A percentile compares a stretch with the other conserved stretches of the same genome.
phyloP scores from a whole-genome alignment of 345 rosid species.

The Eucalyptus globulus region DNA sequence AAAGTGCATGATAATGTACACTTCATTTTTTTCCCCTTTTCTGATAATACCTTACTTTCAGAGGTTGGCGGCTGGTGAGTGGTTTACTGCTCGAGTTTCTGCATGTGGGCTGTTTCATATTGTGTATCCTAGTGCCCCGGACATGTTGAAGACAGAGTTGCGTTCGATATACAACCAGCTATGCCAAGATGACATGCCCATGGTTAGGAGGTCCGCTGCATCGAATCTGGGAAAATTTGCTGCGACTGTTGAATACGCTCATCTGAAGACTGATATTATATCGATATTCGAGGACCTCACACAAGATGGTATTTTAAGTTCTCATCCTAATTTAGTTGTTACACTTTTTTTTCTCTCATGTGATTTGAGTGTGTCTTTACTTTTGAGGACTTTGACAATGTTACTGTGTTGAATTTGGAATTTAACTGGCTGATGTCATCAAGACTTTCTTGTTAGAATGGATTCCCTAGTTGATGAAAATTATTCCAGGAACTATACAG shows the following conservation, averaged over 20 bases:
- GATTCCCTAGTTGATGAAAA: neutral
- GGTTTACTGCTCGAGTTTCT: conserved; percentile 96
- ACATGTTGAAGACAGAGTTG: conserved; percentile 55
- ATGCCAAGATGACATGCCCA: conserved; percentile 99
- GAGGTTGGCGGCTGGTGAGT: conserved; percentile 95
- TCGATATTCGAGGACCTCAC: conserved; percentile 88
- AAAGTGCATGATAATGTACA: neutral
- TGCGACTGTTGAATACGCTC: conserved; percentile 74
- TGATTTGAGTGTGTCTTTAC: neutral
- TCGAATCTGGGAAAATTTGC: conserved; percentile 90
- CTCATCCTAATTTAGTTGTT: neutral
- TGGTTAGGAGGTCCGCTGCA: conserved; percentile 97
- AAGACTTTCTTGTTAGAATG: neutral
- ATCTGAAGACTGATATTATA: conserved; percentile 82
- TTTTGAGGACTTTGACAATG: neutral
- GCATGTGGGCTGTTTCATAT: conserved; percentile 88
- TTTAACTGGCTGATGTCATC: neutral
- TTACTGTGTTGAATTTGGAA: neutral
- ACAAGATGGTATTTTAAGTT: conserved; percentile 65
- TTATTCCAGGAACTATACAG: neutral
- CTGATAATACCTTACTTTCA: conserved; percentile 4
- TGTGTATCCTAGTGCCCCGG: conserved; percentile 87
- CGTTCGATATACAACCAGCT: conserved; percentile 59
- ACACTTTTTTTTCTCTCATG: neutral
- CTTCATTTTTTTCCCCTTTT: neutral